A percentile compares a stretch with the other conserved stretches of the same genome.
phyloP scores from a whole-genome alignment of 164 flowering plant genomes.

The Warburgia ugandensis region DNA sequence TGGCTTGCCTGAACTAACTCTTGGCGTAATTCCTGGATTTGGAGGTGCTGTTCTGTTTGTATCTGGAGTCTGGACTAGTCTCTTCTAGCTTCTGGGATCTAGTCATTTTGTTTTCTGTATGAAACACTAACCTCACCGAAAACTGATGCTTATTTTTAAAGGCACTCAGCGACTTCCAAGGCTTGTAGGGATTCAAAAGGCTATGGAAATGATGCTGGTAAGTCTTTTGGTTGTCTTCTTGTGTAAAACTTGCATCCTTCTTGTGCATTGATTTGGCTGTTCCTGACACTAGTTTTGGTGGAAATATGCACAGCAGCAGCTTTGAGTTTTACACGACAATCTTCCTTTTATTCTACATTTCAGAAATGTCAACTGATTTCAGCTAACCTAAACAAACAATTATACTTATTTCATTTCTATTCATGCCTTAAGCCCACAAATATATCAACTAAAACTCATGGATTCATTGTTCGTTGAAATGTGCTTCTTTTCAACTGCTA shows the following conservation, averaged over 20 bases:
- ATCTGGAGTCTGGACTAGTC: background rate
- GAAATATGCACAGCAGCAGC: background rate
- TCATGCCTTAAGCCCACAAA: too few species aligned
- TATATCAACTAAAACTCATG: too few species aligned
- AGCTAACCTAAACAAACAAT: background rate
- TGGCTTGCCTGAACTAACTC: conserved; percentile 87
- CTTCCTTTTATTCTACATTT: too few species aligned
- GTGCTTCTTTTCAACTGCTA: too few species aligned
- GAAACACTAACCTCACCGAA: background rate
- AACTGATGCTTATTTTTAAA: conserved; percentile 19
- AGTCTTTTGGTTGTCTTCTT: conserved; percentile 9
- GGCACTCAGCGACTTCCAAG: conserved; percentile 99
- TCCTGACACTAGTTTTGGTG: background rate
- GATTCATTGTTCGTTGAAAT: too few species aligned
- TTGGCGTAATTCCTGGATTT: conserved; percentile 87
- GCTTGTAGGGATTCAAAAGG: conserved; percentile 76
- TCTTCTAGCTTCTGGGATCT: background rate
- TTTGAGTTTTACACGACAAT: background rate
- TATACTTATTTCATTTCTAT: background rate
- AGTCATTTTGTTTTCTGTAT: background rate
- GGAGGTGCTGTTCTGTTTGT: conserved; percentile 57
- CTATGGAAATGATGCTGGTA: conserved; percentile 92
- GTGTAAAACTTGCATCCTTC: background rate
- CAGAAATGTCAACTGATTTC: background rate
- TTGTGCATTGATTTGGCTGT: background rate